These are phyloP conservation scores for Canavalia ensiformis DNA, from an alignment of 306 rosid genomes.

Conservation along the genomic window DNA sequence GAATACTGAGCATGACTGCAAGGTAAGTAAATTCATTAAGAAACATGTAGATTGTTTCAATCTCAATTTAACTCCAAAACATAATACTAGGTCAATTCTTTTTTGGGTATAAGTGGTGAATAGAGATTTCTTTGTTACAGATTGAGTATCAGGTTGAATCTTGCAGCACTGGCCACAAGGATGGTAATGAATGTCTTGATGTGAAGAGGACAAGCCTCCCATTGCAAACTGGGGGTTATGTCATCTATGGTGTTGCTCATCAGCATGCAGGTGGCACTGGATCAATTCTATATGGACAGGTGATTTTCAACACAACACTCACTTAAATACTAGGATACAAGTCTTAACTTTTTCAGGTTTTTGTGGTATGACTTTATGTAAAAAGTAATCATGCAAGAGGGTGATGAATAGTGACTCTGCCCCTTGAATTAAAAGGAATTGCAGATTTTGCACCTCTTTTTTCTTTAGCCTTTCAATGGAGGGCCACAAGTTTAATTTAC, in stretches of 20 bases:
- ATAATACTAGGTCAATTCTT: background rate
- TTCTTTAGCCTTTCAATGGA: background rate
- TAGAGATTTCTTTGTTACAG: slow-evolving; percentile 49
- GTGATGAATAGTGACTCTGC: background rate
- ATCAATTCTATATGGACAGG: slow-evolving; percentile 76
- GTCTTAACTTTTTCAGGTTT: background rate
- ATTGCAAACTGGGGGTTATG: slow-evolving; percentile 62
- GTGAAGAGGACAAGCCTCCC: slow-evolving; percentile 50
- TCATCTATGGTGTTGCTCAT: slow-evolving; percentile 82
- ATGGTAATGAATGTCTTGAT: slow-evolving; percentile 48
- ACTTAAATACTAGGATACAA: background rate
- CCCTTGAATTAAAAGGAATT: background rate
- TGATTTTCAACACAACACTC: slow-evolving; percentile 14
- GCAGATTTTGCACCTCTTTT: background rate
- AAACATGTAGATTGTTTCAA: background rate
- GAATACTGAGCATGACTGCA: slow-evolving; percentile 55
- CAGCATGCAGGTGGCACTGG: slow-evolving; percentile 82
- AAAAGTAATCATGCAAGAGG: background rate
- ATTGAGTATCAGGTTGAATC: slow-evolving; percentile 67
- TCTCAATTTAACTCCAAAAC: background rate
- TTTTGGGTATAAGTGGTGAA: slow-evolving; percentile 1
- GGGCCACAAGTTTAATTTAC: background rate
- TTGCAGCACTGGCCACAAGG: slow-evolving; percentile 44
- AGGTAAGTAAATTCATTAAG: slow-evolving; percentile 50
- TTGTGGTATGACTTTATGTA: background rate